A percentile compares a stretch with the other conserved stretches of the same genome.
Conservation (phyloP, 805 yeast genomes). For the Lachancea fermentati region DNA sequence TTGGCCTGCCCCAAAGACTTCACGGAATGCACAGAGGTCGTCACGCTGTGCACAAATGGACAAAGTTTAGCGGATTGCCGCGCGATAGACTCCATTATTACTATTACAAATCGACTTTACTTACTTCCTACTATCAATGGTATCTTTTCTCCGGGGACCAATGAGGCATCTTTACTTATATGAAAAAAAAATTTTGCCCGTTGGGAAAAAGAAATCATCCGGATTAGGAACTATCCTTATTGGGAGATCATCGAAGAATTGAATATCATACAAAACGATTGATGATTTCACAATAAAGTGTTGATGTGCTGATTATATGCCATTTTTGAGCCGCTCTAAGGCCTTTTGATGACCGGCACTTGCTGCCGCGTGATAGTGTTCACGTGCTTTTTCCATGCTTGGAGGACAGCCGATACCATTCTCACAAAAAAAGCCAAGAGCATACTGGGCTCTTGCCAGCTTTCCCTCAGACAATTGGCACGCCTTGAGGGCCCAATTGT, state of each 20-base stretch:
- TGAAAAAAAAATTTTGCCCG: neutral
- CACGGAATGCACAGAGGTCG: conserved; percentile 16
- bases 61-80: conserved; percentile 74
- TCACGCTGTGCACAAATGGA: conserved; percentile 61
- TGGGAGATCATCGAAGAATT: neutral
- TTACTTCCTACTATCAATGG: neutral
- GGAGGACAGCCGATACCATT: conserved; percentile 54
- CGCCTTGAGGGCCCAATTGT: conserved; percentile 59
- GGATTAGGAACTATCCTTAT: neutral
- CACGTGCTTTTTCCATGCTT: conserved; percentile 39
- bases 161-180: neutral
- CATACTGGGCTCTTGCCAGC: conserved; percentile 58
- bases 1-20: conserved; percentile 26
- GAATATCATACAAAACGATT: neutral
- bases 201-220: conserved; percentile 5
- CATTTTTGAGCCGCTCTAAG: conserved; percentile 4
- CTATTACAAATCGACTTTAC: neutral
- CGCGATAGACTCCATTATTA: conserved; percentile 71
- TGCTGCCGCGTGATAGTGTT: conserved; percentile 56
- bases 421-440: conserved; percentile 62
- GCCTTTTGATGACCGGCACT: conserved; percentile 59
- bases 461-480: conserved; percentile 45
- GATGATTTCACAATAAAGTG: neutral
- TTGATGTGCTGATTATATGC: too few relatives aligned
- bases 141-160: neutral